These are phyloP conservation scores for Magnusiomyces suaveolens DNA, from an alignment of 1,139 yeast genomes.

Conservation along the genomic window DNA sequence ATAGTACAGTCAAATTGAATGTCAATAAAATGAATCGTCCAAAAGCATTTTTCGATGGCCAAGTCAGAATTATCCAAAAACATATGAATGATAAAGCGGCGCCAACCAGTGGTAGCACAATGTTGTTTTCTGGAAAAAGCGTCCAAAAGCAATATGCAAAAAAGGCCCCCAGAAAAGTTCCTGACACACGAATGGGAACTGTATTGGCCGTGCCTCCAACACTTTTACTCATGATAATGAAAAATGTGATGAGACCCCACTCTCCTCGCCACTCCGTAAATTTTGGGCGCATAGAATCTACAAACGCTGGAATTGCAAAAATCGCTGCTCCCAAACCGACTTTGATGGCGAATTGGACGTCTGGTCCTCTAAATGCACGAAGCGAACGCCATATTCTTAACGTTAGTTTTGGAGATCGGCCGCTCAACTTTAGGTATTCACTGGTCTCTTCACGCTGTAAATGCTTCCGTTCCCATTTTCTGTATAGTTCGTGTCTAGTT, in stretches of 20 bases:
- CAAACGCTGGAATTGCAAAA: slow-evolving; percentile 58
- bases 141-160: slow-evolving; percentile 54
- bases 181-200: slow-evolving; percentile 63
- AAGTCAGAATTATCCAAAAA: slow-evolving; percentile 57
- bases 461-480: neutral
- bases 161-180: slow-evolving; percentile 64
- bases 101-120: slow-evolving; percentile 49
- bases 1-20: slow-evolving; percentile 68
- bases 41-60: slow-evolving; percentile 43
- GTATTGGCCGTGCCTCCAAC: slow-evolving; percentile 83
- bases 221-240: slow-evolving; percentile 77
- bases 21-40: slow-evolving; percentile 63
- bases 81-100: slow-evolving; percentile 52
- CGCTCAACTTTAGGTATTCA: neutral
- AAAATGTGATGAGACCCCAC: slow-evolving; percentile 74
- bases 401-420: slow-evolving; percentile 9
- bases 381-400: slow-evolving; percentile 37
- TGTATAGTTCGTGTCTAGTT: neutral
- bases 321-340: slow-evolving; percentile 71
- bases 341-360: slow-evolving; percentile 68
- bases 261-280: slow-evolving; percentile 69
- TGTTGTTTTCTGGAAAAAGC: slow-evolving; percentile 47
- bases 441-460: neutral
- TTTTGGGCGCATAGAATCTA: slow-evolving; percentile 43
- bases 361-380: slow-evolving; percentile 45